Evolutionary conservation across 768 basidiomycete genomes (phyloP), one percentile per base, ranked within the genome.

Genomic region (Kondoa subrosea): DNA sequence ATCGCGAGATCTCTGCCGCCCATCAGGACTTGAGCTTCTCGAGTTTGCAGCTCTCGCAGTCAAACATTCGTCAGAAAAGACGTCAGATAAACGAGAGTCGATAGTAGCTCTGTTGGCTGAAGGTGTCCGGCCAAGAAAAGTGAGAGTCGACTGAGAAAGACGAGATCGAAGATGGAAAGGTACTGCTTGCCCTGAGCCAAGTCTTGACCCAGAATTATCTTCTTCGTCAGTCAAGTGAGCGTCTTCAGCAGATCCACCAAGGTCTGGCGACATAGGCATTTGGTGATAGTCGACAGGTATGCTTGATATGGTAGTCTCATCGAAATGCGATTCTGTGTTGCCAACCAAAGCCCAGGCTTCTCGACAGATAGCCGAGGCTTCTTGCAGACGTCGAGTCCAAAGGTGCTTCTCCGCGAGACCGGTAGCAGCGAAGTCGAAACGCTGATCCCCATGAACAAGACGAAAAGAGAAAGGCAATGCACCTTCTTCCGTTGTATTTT

Each of bases 341-440:
- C 67, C 66, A 14, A 58, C 57, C 2, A 56, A 16, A 31, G 71
- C 65, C 72, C 72, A 73, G 0, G 26, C 16, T 16, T 40, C 25
- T 0, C 63, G 69, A 3, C 71, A 64, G 1, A 56, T 59, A 17
- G n/a, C 30, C 14, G 77, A 76, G 16, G 85, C 81, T 57, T 82
- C 80, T 66, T 78, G 80, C 62, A 95, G 83, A 3, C 84, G 83
- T 33, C 79, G 78, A 66, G 91, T 78, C 93, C 93, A 97, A n/a
- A 87, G 79, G 30, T 84, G 82, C 78, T 90, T 92, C 78, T 97
- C 93, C 80, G 81, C 73, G 79, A 75, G 82, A 75, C 91, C 92
- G 17, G 89, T 83, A 0, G 89, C 88, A 4, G 89, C 89, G 32
- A 96, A 78, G 75, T 95, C 91, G 72, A 93, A 87, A 68, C 84